These are phyloP conservation scores for Penicillium sclerotigenum DNA, from an alignment of 2,329 filamentous ascomycete genomes.

Conservation along the genomic window DNA sequence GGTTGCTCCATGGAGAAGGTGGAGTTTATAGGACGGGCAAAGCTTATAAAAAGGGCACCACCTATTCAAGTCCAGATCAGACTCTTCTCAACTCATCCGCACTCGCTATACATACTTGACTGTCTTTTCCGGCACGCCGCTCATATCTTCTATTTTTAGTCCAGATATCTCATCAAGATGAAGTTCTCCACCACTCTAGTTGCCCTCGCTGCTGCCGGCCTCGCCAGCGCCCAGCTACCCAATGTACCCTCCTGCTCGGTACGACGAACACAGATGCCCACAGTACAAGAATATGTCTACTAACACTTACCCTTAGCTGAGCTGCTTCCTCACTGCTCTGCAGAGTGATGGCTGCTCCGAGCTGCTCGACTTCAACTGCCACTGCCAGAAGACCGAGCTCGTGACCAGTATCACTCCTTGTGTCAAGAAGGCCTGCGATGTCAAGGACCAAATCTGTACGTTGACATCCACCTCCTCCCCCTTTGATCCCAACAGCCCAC, in stretches of 20 bases:
- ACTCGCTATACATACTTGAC: conserved; percentile 16
- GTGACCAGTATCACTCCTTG: conserved; percentile 46
- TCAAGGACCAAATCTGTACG: conserved; percentile 39
- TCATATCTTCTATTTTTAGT: background rate
- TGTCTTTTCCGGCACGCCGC: conserved; percentile 21
- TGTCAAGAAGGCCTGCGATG: conserved; percentile 43
- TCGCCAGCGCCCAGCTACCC: conserved; percentile 47
- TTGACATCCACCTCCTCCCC: background rate
- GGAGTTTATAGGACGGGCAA: background rate
- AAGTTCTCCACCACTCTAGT: conserved; percentile 32
- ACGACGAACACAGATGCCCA: conserved; percentile 16
- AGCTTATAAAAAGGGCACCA: conserved; percentile 24
- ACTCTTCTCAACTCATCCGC: conserved; percentile 11
- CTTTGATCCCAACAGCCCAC: background rate
- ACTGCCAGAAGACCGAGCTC: conserved; percentile 48
- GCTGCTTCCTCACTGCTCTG: conserved; percentile 47
- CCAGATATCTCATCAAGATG: conserved; percentile 27
- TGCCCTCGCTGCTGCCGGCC: conserved; percentile 43
- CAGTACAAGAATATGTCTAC: background rate
- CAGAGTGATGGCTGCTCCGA: conserved; percentile 44
- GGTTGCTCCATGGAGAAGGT: background rate
- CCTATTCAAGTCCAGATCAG: conserved; percentile 6
- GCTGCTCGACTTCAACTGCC: conserved; percentile 50
- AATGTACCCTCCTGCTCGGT: conserved; percentile 49
- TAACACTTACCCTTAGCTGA: conserved; percentile 34